Conservation (phyloP, 345 rosid genomes). For the Lumnitzera racemosa region DNA sequence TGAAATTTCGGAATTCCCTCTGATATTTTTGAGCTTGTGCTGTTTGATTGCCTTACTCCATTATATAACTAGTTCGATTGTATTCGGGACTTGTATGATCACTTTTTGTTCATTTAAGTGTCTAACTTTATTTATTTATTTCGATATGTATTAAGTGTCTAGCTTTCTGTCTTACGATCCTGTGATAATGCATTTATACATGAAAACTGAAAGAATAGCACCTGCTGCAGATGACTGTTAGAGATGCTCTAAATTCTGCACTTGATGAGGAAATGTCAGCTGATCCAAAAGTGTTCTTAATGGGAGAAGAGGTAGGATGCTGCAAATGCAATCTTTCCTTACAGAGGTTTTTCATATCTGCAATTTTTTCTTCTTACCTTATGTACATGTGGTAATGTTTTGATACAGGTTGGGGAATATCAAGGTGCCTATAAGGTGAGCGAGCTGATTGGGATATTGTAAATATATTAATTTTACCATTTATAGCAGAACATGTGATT, state of each 20-base stretch:
- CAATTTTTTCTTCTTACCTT: constrained; percentile 4
- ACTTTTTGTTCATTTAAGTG: too few relatives aligned
- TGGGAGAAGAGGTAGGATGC: constrained; percentile 88
- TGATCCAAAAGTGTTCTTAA: constrained; percentile 86
- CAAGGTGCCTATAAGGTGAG: constrained; percentile 99
- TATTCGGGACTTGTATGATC: too few relatives aligned
- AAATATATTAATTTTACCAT: neutral
- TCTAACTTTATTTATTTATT: too few relatives aligned
- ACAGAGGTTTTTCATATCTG: neutral
- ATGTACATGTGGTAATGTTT: constrained; percentile 5
- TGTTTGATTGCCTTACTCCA: too few relatives aligned
- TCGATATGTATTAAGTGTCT: too few relatives aligned
- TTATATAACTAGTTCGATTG: too few relatives aligned
- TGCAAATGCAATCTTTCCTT: neutral
- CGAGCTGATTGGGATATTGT: neutral
- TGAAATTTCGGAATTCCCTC: too few relatives aligned
- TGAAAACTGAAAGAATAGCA: neutral
- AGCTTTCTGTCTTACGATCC: too few relatives aligned
- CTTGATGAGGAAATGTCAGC: constrained; percentile 99
- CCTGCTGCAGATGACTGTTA: constrained; percentile 60
- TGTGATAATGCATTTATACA: neutral
- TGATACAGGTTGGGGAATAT: constrained; percentile 90
- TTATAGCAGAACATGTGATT: too few relatives aligned
- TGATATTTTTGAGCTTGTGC: too few relatives aligned
- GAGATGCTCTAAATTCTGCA: constrained; percentile 91